Evolutionary conservation across 1,284 basidiomycete species (phyloP), one percentile per base, ranked within the genome.

Genomic region (Tylopilus microsporus): DNA sequence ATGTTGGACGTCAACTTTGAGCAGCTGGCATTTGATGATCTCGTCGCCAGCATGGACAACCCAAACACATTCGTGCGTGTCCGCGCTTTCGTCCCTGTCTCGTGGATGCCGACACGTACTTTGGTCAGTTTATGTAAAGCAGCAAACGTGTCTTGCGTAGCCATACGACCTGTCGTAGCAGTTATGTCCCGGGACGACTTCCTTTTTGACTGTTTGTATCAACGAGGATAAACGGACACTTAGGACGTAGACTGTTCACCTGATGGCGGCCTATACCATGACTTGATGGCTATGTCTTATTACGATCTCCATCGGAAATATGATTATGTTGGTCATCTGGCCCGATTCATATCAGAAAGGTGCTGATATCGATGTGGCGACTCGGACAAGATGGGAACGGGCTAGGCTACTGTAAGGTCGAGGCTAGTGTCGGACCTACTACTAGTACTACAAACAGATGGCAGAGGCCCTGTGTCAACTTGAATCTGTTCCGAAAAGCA

Each of bases 1-100:
- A 66, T 68, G 60, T 52, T 70, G 57, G 69, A 70, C 56, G 68
- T 70, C 52, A 66, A 59, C 51, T 58, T 73, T 49, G 69, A 73
- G 6, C 59, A 68, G 25, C 19, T 70, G 34, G 46, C 60, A 1
- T 70, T 70, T 49, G 71, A 70, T 43, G 71, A 70, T 25, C 61
- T 68, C 30, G 58, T 61, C 13, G 49, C 60, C 21, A 63, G 60
- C 34, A 47, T 65, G 58, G 64, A 68, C 34, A 59, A 32, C 21
- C 41, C 63, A 3, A 58, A 61, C 45, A 45, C 49, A 36, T 68
- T 57, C n/a, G 71, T 71, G 53, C 61, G 70, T 68, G 19, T 49
- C 52, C 25, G 6, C 49, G 47, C 4, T 21, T 19, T n/a, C 25
- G 41, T 30, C 16, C 16, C 32, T 39, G 54, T 66, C 55, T 25